A percentile compares a stretch with the other conserved stretches of the same genome.
Evolutionary conservation across 2,329 filamentous ascomycete species (phyloP).

Genomic region (Hyphodiscus sp.): DNA sequence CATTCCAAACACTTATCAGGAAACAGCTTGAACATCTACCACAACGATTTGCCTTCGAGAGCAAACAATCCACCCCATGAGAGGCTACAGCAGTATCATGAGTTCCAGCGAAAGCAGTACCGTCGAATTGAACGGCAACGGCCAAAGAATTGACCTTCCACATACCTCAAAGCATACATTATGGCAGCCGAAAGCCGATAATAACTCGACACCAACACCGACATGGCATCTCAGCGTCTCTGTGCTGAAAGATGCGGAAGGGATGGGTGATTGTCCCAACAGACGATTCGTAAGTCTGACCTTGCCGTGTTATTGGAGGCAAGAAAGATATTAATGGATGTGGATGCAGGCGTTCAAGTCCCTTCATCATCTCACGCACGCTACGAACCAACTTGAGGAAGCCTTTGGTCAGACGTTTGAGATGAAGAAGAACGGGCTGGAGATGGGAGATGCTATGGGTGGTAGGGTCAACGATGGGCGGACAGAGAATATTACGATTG

Average conservation of each 20-base stretch:
- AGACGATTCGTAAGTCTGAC: slow-evolving; percentile 18
- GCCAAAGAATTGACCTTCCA: neutral
- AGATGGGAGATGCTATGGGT: slow-evolving; percentile 21
- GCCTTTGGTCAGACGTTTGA: slow-evolving; percentile 19
- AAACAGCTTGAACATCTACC: neutral
- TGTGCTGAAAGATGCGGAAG: slow-evolving; percentile 21
- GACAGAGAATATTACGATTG: slow-evolving; percentile 23
- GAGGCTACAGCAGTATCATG: slow-evolving; percentile 19
- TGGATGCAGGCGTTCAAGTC: slow-evolving; percentile 19
- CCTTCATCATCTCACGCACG: slow-evolving; percentile 19
- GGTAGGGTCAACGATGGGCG: slow-evolving; percentile 22
- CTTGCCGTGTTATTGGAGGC: neutral
- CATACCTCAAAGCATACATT: slow-evolving; percentile 8
- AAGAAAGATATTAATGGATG: neutral
- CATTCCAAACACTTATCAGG: neutral
- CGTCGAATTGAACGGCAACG: slow-evolving; percentile 6
- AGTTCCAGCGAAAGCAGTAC: slow-evolving; percentile 9
- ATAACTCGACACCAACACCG: slow-evolving; percentile 5
- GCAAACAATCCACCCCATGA: slow-evolving; percentile 10
- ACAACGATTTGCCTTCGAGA: neutral
- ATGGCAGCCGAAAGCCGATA: slow-evolving; percentile 13
- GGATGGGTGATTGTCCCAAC: slow-evolving; percentile 17
- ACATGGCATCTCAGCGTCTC: slow-evolving; percentile 21
- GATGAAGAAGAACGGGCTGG: slow-evolving; percentile 20
- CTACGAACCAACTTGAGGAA: slow-evolving; percentile 20